Conservation (phyloP, 2,329 filamentous ascomycete genomes). For the Penicillium sp. region DNA sequence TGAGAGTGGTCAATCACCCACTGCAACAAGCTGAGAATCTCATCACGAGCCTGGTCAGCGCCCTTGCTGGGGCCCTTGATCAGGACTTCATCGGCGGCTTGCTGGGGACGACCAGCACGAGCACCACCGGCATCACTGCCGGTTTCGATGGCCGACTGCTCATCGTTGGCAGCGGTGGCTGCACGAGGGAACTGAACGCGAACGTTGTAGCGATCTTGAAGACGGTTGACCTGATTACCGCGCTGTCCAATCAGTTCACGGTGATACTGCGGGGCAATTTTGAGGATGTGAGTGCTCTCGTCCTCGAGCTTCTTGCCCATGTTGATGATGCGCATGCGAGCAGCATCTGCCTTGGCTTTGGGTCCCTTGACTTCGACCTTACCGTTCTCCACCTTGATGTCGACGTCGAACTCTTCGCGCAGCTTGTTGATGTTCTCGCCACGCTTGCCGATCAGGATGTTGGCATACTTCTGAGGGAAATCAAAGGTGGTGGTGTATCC, state of each 20-base stretch:
- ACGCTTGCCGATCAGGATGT: conserved; percentile 70
- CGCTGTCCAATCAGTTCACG: conserved; percentile 87
- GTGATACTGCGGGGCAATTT: conserved; percentile 92
- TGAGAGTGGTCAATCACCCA: conserved; percentile 87
- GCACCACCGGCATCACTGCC: conserved; percentile 62
- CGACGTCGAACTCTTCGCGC: conserved; percentile 68
- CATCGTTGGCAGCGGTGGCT: conserved; percentile 54
- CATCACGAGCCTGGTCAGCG: conserved; percentile 85
- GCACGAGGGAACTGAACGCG: conserved; percentile 89
- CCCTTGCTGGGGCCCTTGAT: conserved; percentile 90
- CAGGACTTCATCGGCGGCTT: conserved; percentile 82
- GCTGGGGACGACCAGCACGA: conserved; percentile 64
- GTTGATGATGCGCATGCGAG: conserved; percentile 75
- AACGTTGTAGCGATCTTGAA: conserved; percentile 90
- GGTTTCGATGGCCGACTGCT: conserved; percentile 67
- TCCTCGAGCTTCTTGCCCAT: conserved; percentile 83
- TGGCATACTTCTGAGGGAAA: conserved; percentile 92
- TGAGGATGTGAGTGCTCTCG: conserved; percentile 80
- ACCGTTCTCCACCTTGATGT: conserved; percentile 87
- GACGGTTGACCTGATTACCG: conserved; percentile 82
- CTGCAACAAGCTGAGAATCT: conserved; percentile 83
- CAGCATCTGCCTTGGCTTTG: conserved; percentile 86
- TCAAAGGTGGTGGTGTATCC: conserved; percentile 84
- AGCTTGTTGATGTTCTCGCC: conserved; percentile 69
- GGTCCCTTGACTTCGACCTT: conserved; percentile 95